Evolutionary conservation across 2,329 filamentous ascomycete genomes (phyloP).

Genomic region (Fusarium phyllophilum): DNA sequence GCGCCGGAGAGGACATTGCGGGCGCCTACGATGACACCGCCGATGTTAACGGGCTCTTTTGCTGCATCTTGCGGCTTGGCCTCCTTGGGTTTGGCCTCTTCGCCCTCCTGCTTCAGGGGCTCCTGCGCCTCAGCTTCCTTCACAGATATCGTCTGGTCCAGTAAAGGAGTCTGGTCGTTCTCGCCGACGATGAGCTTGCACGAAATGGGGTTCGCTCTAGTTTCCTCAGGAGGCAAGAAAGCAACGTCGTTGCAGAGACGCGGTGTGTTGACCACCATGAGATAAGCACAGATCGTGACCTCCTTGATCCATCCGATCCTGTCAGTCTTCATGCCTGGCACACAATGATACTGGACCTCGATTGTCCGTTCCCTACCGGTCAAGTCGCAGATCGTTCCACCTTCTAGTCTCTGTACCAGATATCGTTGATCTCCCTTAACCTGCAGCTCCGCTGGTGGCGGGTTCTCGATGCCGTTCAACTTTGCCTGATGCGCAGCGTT

Average conservation of each 20-base stretch:
- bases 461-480: conserved; percentile 39
- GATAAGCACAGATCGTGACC: conserved; percentile 87
- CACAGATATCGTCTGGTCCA: conserved; percentile 47
- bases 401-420: conserved; percentile 82
- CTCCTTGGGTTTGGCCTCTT: neutral
- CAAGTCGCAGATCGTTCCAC: conserved; percentile 86
- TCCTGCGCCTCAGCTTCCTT: conserved; percentile 38
- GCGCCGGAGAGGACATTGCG: conserved; percentile 59
- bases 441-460: conserved; percentile 72
- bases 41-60: conserved; percentile 57
- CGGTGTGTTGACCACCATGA: conserved; percentile 93
- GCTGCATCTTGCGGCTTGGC: conserved; percentile 42
- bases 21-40: conserved; percentile 64
- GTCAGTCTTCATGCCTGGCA: conserved; percentile 76
- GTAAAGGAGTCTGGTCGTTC: conserved; percentile 51
- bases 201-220: conserved; percentile 78
- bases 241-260: conserved; percentile 88
- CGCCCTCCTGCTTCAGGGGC: conserved; percentile 21
- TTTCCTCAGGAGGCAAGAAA: conserved; percentile 83
- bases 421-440: conserved; percentile 86
- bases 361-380: conserved; percentile 84
- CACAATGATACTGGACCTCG: conserved; percentile 84
- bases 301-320: conserved; percentile 95
- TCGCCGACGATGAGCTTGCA: conserved; percentile 76
- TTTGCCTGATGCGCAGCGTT: conserved; percentile 41